phyloP scores from a whole-genome alignment of 2,329 filamentous ascomycete genomes.

The Exophiala viscosa region DNA sequence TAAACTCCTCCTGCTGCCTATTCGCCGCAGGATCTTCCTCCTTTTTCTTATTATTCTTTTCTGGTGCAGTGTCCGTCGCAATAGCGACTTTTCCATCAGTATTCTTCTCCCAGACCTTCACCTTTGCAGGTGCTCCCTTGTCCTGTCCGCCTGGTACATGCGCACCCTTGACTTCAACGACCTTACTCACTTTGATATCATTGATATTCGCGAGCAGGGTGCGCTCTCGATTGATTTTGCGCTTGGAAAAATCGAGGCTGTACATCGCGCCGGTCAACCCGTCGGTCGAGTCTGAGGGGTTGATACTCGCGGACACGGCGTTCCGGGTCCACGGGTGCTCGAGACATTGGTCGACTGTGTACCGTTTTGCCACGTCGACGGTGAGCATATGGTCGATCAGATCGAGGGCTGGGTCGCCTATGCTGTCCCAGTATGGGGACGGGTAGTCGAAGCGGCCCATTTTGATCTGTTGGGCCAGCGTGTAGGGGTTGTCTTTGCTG shows the following conservation, averaged over 20 bases:
- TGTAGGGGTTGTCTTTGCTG: constrained; percentile 76
- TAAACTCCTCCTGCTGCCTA: constrained; percentile 70
- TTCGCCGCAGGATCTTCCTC: constrained; percentile 66
- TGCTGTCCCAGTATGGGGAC: constrained; percentile 89
- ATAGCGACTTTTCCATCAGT: constrained; percentile 44
- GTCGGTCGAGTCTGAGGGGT: constrained; percentile 80
- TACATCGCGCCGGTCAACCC: constrained; percentile 84
- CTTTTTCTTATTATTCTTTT: constrained; percentile 12
- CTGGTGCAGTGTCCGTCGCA: constrained; percentile 5
- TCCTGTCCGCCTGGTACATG: constrained; percentile 9
- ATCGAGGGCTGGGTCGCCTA: constrained; percentile 82
- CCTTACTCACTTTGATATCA: constrained; percentile 60
- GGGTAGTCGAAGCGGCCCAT: constrained; percentile 88
- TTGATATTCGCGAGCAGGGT: constrained; percentile 82
- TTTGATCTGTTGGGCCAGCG: constrained; percentile 83
- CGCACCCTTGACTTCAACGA: constrained; percentile 44
- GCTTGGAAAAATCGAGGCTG: constrained; percentile 75
- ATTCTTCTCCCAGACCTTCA: constrained; percentile 76
- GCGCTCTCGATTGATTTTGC: constrained; percentile 75
- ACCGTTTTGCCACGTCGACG: constrained; percentile 77
- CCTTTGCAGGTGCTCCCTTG: constrained; percentile 48
- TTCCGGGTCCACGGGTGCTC: constrained; percentile 80
- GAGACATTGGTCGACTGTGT: constrained; percentile 85
- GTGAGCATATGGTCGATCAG: constrained; percentile 93
- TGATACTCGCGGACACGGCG: constrained; percentile 38